Evolutionary conservation across 805 yeast species (phyloP), one percentile per base, ranked within the genome.

Genomic region (Monosporozyma unispora): DNA sequence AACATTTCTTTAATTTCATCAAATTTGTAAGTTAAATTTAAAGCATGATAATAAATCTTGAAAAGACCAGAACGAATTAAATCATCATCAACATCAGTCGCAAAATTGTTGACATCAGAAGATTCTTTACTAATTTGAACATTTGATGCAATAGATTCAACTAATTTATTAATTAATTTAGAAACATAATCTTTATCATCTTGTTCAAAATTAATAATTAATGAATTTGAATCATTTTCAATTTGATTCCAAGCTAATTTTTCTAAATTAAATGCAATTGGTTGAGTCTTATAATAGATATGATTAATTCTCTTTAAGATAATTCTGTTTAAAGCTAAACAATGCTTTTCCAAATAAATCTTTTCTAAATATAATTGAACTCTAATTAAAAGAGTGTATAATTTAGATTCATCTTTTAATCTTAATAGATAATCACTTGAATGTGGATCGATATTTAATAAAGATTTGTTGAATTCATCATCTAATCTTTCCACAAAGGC

Each of bases 391-490:
- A 87, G 74, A 49, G 76, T 74, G 72, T 89, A 91, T 49, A 93
- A 75, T 37, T 70, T 70, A 54, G 81, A 76, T 72, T 93, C 99
- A 68, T 90, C 96, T 68, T 83, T 84, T 64, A 93, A 78, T 67
- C 98, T 81, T 57, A 84, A 86, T 57, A 93, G 78, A 69, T 91
- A 93, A 69, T 93, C 99, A 50, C 87, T 82, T 22, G 97, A 85
- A 67, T 93, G 97, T 43, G 97, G 96, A 68, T 93, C 98, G 61
- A 88, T 82, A 57, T 80, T 80, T 65, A 90, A 89, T 60, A 93
- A 77, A 44, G 95, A 87, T 58, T 84, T 81, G 54, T 86, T 85
- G 61, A 90, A 84, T 72, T 93, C 99, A 62, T 91, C 98, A 64
- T 89, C 96, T 54, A 93, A 77, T 69, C 97, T 83, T 73, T 91